These are phyloP conservation scores for Heterobasidion irregulare DNA, from an alignment of 1,284 basidiomycete species.

Conservation along the genomic window DNA sequence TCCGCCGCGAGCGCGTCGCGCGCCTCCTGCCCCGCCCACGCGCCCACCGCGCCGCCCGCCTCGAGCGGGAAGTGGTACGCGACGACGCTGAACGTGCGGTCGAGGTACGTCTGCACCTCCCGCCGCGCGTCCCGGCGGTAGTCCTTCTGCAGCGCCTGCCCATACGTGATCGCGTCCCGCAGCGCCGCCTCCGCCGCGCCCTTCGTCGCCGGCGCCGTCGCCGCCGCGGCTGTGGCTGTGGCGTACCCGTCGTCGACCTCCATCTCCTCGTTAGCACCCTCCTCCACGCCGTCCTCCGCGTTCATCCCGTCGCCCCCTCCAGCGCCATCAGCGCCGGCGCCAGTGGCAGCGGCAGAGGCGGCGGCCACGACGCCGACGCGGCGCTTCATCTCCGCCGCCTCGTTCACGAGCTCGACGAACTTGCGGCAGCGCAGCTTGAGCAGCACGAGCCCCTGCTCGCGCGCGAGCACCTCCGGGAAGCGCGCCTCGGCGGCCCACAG, in stretches of 20 bases:
- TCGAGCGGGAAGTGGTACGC: slow-evolving; percentile 68
- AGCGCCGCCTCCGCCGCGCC: slow-evolving; percentile 40
- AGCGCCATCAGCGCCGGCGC: no score
- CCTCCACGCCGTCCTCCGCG: slow-evolving; percentile 10
- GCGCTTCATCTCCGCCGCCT: slow-evolving; percentile 16
- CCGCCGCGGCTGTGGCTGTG: not conserved
- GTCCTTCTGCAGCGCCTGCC: slow-evolving; percentile 57
- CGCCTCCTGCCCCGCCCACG: slow-evolving; percentile 59
- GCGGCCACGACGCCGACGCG: slow-evolving; percentile 3
- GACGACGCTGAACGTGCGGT: slow-evolving; percentile 68
- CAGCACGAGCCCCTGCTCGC: slow-evolving; percentile 56
- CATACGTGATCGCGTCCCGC: slow-evolving; percentile 58
- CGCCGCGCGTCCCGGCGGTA: slow-evolving; percentile 53
- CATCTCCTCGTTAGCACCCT: slow-evolving; percentile 26
- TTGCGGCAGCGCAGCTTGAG: slow-evolving; percentile 76
- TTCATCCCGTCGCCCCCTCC: not conserved
- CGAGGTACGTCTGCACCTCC: slow-evolving; percentile 56
- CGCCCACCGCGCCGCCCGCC: slow-evolving; percentile 53
- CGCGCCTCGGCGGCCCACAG: slow-evolving; percentile 43
- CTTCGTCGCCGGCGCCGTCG: slow-evolving; percentile 1
- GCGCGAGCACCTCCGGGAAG: slow-evolving; percentile 57
- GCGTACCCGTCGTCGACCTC: slow-evolving; percentile 31
- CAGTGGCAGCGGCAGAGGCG: not conserved
- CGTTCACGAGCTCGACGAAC: slow-evolving; percentile 61
- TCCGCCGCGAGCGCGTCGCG: slow-evolving; percentile 63